Evolutionary conservation across 306 rosid species (phyloP).

Genomic region (Dryas octopetala): DNA sequence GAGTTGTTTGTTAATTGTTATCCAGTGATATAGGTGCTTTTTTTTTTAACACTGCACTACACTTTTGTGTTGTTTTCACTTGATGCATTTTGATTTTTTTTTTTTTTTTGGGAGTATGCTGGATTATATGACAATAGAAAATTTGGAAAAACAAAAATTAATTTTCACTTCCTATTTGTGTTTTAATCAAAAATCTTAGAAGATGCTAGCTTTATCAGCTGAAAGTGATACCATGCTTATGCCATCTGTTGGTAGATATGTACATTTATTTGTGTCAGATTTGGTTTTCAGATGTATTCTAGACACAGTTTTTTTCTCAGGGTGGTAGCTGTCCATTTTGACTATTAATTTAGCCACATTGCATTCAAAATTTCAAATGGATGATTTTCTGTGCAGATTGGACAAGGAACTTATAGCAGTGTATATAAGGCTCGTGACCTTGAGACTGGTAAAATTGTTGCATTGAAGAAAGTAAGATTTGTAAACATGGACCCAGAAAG

Average conservation of each 20-base stretch:
- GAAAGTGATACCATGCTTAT: too few species aligned
- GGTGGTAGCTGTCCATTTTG: background rate
- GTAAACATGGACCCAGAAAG: slow-evolving; percentile 78
- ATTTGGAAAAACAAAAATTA: too few species aligned
- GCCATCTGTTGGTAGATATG: background rate
- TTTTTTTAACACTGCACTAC: too few species aligned
- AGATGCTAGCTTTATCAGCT: too few species aligned
- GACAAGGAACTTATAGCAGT: slow-evolving; percentile 95
- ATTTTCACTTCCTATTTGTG: too few species aligned
- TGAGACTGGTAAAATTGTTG: slow-evolving; percentile 81
- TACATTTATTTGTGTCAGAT: background rate
- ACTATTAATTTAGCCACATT: background rate
- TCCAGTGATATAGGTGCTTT: too few species aligned
- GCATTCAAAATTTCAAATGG: slow-evolving; percentile 16
- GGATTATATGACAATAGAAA: too few species aligned
- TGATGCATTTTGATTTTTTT: too few species aligned
- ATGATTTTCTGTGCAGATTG: slow-evolving; percentile 52
- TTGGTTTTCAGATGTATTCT: background rate
- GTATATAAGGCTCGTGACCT: slow-evolving; percentile 85
- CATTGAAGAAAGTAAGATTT: slow-evolving; percentile 88
- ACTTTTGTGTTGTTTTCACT: too few species aligned
- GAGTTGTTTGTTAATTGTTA: too few species aligned
- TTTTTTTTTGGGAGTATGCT: too few species aligned
- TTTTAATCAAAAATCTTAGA: too few species aligned
- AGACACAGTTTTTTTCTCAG: background rate